Conservation (phyloP, 1,139 yeast genomes). For the Candida tropicalis region DNA sequence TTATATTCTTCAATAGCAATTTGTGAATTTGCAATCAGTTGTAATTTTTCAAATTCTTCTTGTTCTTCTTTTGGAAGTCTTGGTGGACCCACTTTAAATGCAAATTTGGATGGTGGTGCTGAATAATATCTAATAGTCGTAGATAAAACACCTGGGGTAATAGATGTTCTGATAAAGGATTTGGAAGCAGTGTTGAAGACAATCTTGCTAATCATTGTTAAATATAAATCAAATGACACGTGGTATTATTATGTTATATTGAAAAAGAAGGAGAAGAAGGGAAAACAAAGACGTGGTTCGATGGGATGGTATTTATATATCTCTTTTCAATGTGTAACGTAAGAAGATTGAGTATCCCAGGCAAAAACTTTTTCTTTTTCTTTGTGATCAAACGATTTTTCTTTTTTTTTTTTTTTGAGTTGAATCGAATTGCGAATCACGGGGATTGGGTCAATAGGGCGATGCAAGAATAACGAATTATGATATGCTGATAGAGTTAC, state of each 20-base stretch:
- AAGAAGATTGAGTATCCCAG: no score
- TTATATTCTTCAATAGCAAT: conserved; percentile 80
- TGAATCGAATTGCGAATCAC: background rate
- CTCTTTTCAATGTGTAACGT: no score
- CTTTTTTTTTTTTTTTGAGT: no score
- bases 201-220: background rate
- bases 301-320: no score
- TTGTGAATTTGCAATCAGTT: conserved; percentile 78
- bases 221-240: no score
- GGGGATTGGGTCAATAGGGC: background rate
- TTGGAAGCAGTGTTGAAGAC: background rate
- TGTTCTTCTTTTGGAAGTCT: conserved; percentile 84
- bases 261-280: no score
- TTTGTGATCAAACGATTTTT: background rate
- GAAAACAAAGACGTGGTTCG: no score
- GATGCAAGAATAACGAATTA: no score
- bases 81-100: conserved; percentile 72
- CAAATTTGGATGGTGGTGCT: conserved; percentile 25
- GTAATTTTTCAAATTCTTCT: conserved; percentile 87
- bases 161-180: background rate
- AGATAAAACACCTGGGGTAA: background rate
- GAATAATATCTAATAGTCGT: conserved; percentile 5
- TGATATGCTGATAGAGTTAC: no score
- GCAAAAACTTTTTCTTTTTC: background rate
- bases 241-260: no score